Evolutionary conservation across 1,284 basidiomycete species (phyloP), one percentile per base, ranked within the genome.

Genomic region (Wolfiporia cocos): DNA sequence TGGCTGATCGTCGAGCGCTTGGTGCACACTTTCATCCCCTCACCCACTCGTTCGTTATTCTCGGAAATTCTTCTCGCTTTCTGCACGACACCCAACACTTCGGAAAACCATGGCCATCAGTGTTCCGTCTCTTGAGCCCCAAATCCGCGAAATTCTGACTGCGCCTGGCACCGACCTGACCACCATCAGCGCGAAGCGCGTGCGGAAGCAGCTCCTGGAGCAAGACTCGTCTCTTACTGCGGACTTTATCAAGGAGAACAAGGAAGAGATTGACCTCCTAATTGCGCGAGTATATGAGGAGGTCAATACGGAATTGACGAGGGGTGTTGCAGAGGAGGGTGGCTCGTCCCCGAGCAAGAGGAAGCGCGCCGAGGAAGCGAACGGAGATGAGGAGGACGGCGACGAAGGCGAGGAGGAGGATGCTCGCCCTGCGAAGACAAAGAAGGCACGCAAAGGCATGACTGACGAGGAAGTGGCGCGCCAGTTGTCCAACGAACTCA

Each of bases 121-220:
- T n/a, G n/a, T 61, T 19, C 39, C 52, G 24, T 46, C 51, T 43
- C 69, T 87, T 46, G 73, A 78, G 56, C 68, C 71, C 14, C 69
- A 64, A 43, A 78, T 89, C 55, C 69, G 68, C 44, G 65, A 69
- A 43, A 86, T 88, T 57, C 73, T 88, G 37, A 70, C 73, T 29
- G 74, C 79, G 17, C 84, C 85, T 4, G 77, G 74, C 35, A 78
- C 74, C 40, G 81, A 88, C 66, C 69, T 89, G 52, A 48, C 64
- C 34, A 84, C 78, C 33, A 84, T 89, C 61, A 86, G 80, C 53
- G 84, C 85, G 37, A 87, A 83, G 64, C 76, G 78, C 64, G 85
- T 89, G 50, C 73, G 85, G 49, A 76, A 76, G 49, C 71, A 76
- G 54, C 66, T 88, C 30, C 57, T 75, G 44, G 71, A 69, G 41